These are phyloP conservation scores for Endogone sp. DNA, from an alignment of 192 early-diverging fungal species.

Conservation along the genomic window DNA sequence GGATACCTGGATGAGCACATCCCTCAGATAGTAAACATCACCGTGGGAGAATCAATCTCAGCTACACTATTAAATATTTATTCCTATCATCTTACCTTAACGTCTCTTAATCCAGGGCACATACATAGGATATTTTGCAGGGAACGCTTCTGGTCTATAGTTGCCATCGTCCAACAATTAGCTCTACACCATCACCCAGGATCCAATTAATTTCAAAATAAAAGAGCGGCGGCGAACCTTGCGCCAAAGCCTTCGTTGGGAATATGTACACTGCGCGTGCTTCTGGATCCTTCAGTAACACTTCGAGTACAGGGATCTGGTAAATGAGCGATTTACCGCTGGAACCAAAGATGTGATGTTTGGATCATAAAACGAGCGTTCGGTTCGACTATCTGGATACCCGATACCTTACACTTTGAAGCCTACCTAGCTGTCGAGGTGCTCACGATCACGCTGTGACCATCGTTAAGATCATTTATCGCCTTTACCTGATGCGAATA, in stretches of 20 bases:
- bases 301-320: slow-evolving; percentile 61
- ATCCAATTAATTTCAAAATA: too few relatives aligned
- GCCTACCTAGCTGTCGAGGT: slow-evolving; percentile 67
- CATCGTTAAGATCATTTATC: slow-evolving; percentile 42
- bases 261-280: slow-evolving; percentile 58
- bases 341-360: not conserved
- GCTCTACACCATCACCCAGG: too few relatives aligned
- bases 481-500: slow-evolving; percentile 76
- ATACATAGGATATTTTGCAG: slow-evolving; percentile 30
- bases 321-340: slow-evolving; percentile 82
- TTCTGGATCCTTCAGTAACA: slow-evolving; percentile 34
- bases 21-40: not conserved
- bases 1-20: slow-evolving; percentile 19
- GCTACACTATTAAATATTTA: not conserved
- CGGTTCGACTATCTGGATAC: too few relatives aligned
- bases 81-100: slow-evolving; percentile 8
- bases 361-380: too few relatives aligned
- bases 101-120: slow-evolving; percentile 21
- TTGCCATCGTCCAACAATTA: too few relatives aligned
- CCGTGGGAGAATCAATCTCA: not conserved
- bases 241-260: slow-evolving; percentile 81
- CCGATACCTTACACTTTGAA: not conserved
- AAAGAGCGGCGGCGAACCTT: too few relatives aligned
- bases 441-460: slow-evolving; percentile 56
- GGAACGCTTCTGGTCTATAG: slow-evolving; percentile 51